Base-by-base conservation (phyloP, 306 rosid genomes). In the Canavalia ensiformis region DNA sequence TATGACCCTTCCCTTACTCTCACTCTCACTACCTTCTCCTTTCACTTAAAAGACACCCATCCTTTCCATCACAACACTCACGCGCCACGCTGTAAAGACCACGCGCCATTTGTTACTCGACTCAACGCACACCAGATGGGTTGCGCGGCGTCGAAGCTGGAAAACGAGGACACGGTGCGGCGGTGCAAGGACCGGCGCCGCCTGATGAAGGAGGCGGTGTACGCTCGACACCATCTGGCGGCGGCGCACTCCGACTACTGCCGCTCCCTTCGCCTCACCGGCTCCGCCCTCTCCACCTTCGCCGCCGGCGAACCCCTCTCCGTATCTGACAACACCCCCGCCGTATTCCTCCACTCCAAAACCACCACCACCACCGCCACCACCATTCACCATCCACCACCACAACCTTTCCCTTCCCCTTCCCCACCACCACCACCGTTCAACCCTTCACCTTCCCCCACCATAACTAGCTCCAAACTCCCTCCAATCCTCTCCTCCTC, bases 111-210 rank as follows among this genome's bases (percentile, higher is more conserved):
- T 49, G 25, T 18, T 18, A 18, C 25, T 18, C 25, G 25, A 18
- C 25, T 49, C 5, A 5, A 3, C 49, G 9, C 25, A 18, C 8
- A 49, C 7, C 12, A 55, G 7, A 69, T 96, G 99, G 99, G 99
- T 58, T 96, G 99, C 75, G 6, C 99, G 51, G 97, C 91, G 5
- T 96, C 99, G 1, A 96, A 93, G 88, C 89, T 93, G 0, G 94
- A 93, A 77, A 91, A 96, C 71, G 99, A 96, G 86, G 99, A 96
- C 86, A 93, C 97, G 0, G 99, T 96, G 3, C 84, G 92, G 65
- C 94, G 99, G 37, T 93, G 99, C 85, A 96, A 93, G 90, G 97
- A 96, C 69, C 91, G 99, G 3, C 98, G 99, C 57, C 94, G 94
- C 68, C 90, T 96, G 13, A 96, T 96, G 90, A 96, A 90, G 68